Evolutionary conservation across 768 basidiomycete genomes (phyloP).

Genomic region (Pulveroboletus sp.): DNA sequence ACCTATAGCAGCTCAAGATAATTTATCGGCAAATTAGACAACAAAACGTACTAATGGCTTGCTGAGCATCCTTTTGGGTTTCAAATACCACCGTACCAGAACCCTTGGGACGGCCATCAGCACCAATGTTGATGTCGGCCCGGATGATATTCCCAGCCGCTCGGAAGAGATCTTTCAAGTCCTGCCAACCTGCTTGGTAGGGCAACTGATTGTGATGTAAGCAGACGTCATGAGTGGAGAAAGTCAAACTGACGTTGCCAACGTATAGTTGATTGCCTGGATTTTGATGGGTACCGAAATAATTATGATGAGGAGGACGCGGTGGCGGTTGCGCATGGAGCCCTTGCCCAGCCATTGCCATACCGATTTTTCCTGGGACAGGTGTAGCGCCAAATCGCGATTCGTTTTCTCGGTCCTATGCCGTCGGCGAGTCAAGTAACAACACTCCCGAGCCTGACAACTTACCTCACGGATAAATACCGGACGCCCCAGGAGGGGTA

Average conservation of each 20-base stretch:
- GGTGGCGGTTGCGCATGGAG: conserved; percentile 75
- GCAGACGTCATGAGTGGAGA: background rate
- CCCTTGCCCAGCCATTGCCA: conserved; percentile 93
- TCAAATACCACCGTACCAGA: conserved; percentile 98
- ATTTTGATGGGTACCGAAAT: conserved; percentile 48
- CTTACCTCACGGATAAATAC: conserved; percentile 94
- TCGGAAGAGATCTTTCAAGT: conserved; percentile 95
- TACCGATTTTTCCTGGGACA: conserved; percentile 92
- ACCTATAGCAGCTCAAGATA: conserved; percentile 39
- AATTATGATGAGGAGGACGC: conserved; percentile 76
- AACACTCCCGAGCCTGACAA: background rate
- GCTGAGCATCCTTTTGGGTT: conserved; percentile 82
- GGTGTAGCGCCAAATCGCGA: conserved; percentile 94
- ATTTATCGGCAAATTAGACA: background rate
- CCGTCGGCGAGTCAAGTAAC: background rate
- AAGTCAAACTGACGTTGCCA: conserved; percentile 64
- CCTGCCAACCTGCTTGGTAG: conserved; percentile 98
- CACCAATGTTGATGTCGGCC: conserved; percentile 91
- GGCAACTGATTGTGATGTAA: conserved; percentile 56
- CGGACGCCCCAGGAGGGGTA: conserved; percentile 84
- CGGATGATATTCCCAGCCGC: conserved; percentile 92
- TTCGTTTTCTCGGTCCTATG: conserved; percentile 92
- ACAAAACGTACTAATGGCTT: conserved; percentile 74
- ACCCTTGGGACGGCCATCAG: conserved; percentile 90
- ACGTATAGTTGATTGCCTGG: conserved; percentile 94